Base-by-base conservation (phyloP, 345 rosid genomes). In the Brassica carinata region DNA sequence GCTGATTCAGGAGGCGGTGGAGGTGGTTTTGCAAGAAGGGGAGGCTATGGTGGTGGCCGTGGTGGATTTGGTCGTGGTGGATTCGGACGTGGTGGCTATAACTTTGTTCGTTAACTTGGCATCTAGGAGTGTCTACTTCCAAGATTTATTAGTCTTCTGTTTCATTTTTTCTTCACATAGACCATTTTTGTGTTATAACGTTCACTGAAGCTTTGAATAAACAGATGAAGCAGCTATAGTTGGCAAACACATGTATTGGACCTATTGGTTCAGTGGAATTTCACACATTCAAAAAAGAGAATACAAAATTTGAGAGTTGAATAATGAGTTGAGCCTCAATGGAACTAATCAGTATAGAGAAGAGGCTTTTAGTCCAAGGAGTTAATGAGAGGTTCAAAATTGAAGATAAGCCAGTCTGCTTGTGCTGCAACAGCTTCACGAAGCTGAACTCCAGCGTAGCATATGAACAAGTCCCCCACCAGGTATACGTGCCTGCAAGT, bases 351-450 rank as follows among this genome's bases (percentile, higher is more conserved):
- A 17, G 26, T 67, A 23, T 43, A 48, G 14, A 73, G 38, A 73
- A 73, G 55, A 33, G 67, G 17, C 58, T 33, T 31, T 70, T 61
- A 92, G 8, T 87, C 80, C 83, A 93, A 79, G 7, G 89, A 80
- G 81, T 78, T 88, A 26, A 90, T 86, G 77, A 96, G 79, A 67
- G 90, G 85, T 57, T 74, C 74, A 71, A 96, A 93, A 77, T 80
- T 77, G 63, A 90, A 85, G 68, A 93, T 88, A 82, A 92, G 83
- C 99, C 99, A 96, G 85, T 93, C 94, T 71, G 99, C 97, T 78
- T 93, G 86, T 9, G 84, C 90, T 14, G 98, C 98, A 64, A 93
- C 98, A 7, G 92, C 83, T 57, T 88, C 96, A 63, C 98, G 92
- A 69, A 83, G 91, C 78, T 92, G 95, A 72, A 93, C 97, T 33